These are phyloP conservation scores for Beta vulgaris DNA, from an alignment of 148 eudicot genomes.

Conservation along the genomic window DNA sequence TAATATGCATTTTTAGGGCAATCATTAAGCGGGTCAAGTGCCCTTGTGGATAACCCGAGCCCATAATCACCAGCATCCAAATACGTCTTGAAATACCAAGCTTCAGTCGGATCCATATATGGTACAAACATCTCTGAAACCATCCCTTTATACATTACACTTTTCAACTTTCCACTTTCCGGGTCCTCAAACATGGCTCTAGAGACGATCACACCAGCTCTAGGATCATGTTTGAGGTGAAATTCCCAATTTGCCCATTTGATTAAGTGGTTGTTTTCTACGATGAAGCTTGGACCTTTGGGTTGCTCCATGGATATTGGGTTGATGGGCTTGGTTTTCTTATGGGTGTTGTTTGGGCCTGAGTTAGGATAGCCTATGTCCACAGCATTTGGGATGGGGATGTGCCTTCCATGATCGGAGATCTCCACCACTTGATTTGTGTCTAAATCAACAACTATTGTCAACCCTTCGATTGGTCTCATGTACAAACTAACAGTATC, in stretches of 20 bases:
- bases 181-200: slow-evolving; percentile 65
- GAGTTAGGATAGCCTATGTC: slow-evolving; percentile 78
- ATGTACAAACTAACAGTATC: slow-evolving; percentile 91
- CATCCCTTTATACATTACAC: slow-evolving; percentile 89
- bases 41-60: slow-evolving; percentile 86
- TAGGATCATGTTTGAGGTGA: slow-evolving; percentile 86
- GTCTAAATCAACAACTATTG: slow-evolving; percentile 77
- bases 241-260: slow-evolving; percentile 98
- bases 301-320: slow-evolving; percentile 94
- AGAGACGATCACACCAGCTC: slow-evolving; percentile 87
- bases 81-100: slow-evolving; percentile 98
- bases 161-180: slow-evolving; percentile 52
- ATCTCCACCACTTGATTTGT: slow-evolving; percentile 60
- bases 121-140: slow-evolving; percentile 93
- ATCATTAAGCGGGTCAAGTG: slow-evolving; percentile 87
- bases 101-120: slow-evolving; percentile 95
- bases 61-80: slow-evolving; percentile 99
- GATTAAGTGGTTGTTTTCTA: slow-evolving; percentile 56
- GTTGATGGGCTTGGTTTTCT: slow-evolving; percentile 40
- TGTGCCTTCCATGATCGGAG: slow-evolving; percentile 52
- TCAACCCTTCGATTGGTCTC: slow-evolving; percentile 94
- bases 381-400: slow-evolving; percentile 76
- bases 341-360: slow-evolving; percentile 30
- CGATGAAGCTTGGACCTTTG: slow-evolving; percentile 71
- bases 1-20: slow-evolving; percentile 87